Evolutionary conservation across 345 rosid species (phyloP).

Genomic region (Gynandropsis gynandra): DNA sequence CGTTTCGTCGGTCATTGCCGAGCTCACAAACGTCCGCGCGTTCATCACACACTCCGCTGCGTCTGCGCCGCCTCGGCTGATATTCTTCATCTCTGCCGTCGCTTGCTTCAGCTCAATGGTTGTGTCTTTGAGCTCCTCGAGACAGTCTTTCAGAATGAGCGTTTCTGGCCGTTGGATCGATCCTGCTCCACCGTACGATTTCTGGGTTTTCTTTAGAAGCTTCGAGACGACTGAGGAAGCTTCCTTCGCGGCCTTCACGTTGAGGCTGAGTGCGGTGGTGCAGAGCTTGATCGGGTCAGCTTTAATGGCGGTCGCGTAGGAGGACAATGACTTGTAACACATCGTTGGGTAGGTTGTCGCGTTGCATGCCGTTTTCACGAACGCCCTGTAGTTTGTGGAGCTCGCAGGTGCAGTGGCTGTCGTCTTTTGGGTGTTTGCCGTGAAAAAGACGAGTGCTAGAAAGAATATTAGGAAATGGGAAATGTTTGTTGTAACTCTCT

Average conservation of each 20-base stretch:
- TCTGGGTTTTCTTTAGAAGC: slow-evolving; percentile 24
- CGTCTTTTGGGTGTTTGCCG: slow-evolving; percentile 13
- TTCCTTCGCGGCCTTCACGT: slow-evolving; percentile 31
- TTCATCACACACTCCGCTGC: slow-evolving; percentile 31
- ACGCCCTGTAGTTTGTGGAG: slow-evolving; percentile 33
- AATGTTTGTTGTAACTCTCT: slow-evolving; percentile 5
- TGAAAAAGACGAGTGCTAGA: slow-evolving; percentile 20
- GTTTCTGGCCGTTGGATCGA: slow-evolving; percentile 29
- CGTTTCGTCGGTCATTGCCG: slow-evolving; percentile 55
- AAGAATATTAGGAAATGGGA: slow-evolving; percentile 12
- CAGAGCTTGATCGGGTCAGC: slow-evolving; percentile 50
- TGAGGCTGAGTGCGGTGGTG: slow-evolving; percentile 38
- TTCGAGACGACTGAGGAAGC: slow-evolving; percentile 25
- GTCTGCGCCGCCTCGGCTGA: slow-evolving; percentile 11
- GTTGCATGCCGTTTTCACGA: slow-evolving; percentile 44
- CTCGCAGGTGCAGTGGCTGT: slow-evolving; percentile 25
- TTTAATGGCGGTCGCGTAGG: slow-evolving; percentile 40
- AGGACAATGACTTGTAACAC: slow-evolving; percentile 50
- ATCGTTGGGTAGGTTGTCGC: slow-evolving; percentile 44
- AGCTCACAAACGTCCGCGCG: slow-evolving; percentile 61
- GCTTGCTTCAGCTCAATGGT: slow-evolving; percentile 50
- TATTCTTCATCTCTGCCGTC: slow-evolving; percentile 27
- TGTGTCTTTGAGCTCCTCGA: slow-evolving; percentile 34
- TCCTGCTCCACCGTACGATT: slow-evolving; percentile 5
- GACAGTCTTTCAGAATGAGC: slow-evolving; percentile 45